Conservation (phyloP, 805 yeast species). For the Metschnikowia hibisci region DNA sequence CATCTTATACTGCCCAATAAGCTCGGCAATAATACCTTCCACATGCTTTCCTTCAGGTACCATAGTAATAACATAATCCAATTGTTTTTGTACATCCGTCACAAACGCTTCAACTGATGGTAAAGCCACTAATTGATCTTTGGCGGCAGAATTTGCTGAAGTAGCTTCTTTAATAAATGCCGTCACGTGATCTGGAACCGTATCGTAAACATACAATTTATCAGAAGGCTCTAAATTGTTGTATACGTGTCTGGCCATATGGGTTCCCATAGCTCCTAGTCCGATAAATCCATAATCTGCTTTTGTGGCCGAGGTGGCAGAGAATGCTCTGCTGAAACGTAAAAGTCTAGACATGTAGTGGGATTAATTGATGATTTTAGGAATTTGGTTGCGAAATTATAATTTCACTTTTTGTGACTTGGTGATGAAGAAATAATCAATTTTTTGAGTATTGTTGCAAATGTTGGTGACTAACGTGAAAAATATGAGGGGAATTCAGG, state of each 20-base stretch:
- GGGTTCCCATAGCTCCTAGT: conserved; percentile 55
- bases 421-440: too few relatives aligned
- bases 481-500: too few relatives aligned
- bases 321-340: conserved; percentile 8
- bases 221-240: conserved; percentile 36
- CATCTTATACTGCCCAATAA: conserved; percentile 29
- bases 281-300: conserved; percentile 49
- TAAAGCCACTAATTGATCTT: conserved; percentile 19
- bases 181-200: conserved; percentile 26
- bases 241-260: conserved; percentile 50
- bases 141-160: conserved; percentile 21
- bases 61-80: conserved; percentile 47
- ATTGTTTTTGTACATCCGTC: conserved; percentile 27
- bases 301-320: neutral
- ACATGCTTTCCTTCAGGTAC: conserved; percentile 55
- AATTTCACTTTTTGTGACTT: too few relatives aligned
- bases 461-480: too few relatives aligned
- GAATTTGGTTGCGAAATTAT: too few relatives aligned
- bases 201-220: conserved; percentile 42
- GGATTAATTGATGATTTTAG: too few relatives aligned
- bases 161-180: conserved; percentile 24
- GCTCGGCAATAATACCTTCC: conserved; percentile 34
- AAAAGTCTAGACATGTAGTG: neutral
- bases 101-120: conserved; percentile 25
- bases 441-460: too few relatives aligned